A percentile compares a stretch with the other conserved stretches of the same genome.
Conservation (phyloP, 441 rosid species). For the Arabidopsis hybrid region DNA sequence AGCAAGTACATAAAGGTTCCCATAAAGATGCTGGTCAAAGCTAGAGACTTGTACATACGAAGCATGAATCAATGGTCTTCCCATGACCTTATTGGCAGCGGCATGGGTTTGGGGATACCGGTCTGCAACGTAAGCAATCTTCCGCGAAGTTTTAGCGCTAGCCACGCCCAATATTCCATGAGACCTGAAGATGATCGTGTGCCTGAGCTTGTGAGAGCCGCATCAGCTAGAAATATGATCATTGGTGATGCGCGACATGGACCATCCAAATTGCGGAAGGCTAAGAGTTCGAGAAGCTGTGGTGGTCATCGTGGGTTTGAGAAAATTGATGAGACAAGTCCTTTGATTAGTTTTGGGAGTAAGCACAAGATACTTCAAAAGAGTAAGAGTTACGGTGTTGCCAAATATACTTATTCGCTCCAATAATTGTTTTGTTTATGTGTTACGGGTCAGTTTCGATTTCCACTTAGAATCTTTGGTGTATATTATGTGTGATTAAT, state of each 20-base stretch:
- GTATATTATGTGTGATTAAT: neutral
- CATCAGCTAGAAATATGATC: slow-evolving; percentile 52
- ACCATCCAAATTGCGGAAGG: slow-evolving; percentile 20
- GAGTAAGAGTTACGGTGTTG: slow-evolving; percentile 49
- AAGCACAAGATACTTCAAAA: slow-evolving; percentile 48
- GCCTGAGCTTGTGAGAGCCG: slow-evolving; percentile 59
- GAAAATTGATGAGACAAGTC: slow-evolving; percentile 69
- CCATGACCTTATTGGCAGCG: slow-evolving; percentile 34
- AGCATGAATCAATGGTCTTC: slow-evolving; percentile 53
- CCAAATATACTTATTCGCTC: neutral
- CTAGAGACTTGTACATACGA: slow-evolving; percentile 54
- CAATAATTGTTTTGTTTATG: neutral
- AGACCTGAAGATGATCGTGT: slow-evolving; percentile 46
- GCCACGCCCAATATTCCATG: slow-evolving; percentile 39
- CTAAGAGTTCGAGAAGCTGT: slow-evolving; percentile 48
- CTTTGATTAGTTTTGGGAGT: slow-evolving; percentile 48
- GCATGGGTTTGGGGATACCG: slow-evolving; percentile 50
- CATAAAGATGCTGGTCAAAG: slow-evolving; percentile 48
- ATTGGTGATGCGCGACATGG: slow-evolving; percentile 5
- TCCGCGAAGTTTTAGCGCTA: slow-evolving; percentile 56
- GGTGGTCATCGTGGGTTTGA: slow-evolving; percentile 55
- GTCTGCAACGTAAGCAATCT: slow-evolving; percentile 42
- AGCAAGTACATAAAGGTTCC: slow-evolving; percentile 49
- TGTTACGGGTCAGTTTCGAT: neutral
- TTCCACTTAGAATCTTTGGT: neutral